Conservation (phyloP, 129 eudicot genomes). For the Chrysanthemum makinoi region DNA sequence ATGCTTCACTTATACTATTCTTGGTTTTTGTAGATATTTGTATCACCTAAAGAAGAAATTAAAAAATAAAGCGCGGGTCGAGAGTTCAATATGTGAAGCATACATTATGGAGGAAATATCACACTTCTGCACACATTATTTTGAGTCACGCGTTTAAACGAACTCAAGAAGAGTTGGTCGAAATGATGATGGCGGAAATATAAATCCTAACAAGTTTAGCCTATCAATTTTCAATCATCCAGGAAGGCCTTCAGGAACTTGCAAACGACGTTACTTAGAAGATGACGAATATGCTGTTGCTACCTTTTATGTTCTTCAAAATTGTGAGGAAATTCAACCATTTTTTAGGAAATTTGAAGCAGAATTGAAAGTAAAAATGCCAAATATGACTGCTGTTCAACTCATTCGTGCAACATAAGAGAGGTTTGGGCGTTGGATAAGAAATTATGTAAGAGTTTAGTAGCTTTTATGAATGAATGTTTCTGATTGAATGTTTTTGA, state of each 20-base stretch:
- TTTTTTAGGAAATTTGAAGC: constrained; percentile 14
- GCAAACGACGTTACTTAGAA: background rate
- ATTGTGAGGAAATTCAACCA: background rate
- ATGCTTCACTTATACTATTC: too few species aligned
- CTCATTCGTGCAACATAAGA: background rate
- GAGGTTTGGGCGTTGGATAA: background rate
- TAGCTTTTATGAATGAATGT: background rate
- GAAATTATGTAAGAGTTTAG: background rate
- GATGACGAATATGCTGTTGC: background rate
- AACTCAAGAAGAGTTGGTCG: constrained; percentile 8
- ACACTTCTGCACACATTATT: constrained; percentile 11
- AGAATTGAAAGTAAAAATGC: background rate
- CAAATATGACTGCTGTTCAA: background rate
- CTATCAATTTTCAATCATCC: background rate
- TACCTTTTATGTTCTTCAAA: constrained; percentile 1
- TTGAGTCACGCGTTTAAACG: constrained; percentile 1
- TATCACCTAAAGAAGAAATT: background rate
- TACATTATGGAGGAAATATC: constrained; percentile 13
- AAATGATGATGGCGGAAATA: background rate
- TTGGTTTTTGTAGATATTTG: background rate
- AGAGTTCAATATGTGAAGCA: constrained; percentile 11
- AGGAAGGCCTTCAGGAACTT: background rate
- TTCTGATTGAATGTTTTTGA: background rate
- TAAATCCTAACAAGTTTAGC: background rate
- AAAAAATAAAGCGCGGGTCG: background rate